Evolutionary conservation across 352 stramenopile genomes (phyloP).

Genomic region (Phytophthora citrophthora): DNA sequence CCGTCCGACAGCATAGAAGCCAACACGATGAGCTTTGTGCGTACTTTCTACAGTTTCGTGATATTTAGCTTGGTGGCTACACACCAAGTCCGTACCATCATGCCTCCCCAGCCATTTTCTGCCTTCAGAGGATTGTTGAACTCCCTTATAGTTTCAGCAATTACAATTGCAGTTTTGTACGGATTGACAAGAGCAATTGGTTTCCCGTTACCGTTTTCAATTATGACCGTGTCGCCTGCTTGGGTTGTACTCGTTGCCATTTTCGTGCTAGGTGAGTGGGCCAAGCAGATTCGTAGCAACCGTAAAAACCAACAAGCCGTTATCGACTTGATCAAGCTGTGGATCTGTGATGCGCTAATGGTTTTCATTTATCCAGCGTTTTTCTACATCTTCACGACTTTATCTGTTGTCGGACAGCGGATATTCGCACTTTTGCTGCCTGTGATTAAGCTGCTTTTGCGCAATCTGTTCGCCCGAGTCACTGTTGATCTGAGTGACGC

Average conservation of each 20-base stretch:
- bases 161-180: slow-evolving; percentile 4
- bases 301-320: not conserved
- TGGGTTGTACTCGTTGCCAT: slow-evolving; percentile 13
- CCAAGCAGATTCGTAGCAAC: not conserved
- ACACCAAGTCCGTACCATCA: slow-evolving; percentile 14
- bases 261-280: not conserved
- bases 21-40: slow-evolving; percentile 13
- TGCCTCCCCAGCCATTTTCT: not conserved
- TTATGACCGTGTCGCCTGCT: slow-evolving; percentile 12
- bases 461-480: slow-evolving; percentile 16
- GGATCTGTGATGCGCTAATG: slow-evolving; percentile 4
- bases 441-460: slow-evolving; percentile 27
- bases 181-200: not conserved
- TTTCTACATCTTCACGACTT: slow-evolving; percentile 28
- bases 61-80: slow-evolving; percentile 21
- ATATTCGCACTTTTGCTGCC: slow-evolving; percentile 32
- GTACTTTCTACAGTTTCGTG: slow-evolving; percentile 15
- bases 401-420: slow-evolving; percentile 4
- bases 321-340: slow-evolving; percentile 9
- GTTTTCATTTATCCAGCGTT: slow-evolving; percentile 31
- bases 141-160: slow-evolving; percentile 6
- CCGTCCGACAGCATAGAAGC: not conserved
- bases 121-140: not conserved
- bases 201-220: slow-evolving; percentile 29
- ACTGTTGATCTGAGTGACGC: slow-evolving; percentile 8